These are phyloP conservation scores for Sphenostylis stenocarpa DNA, from an alignment of 306 rosid species.

Conservation along the genomic window DNA sequence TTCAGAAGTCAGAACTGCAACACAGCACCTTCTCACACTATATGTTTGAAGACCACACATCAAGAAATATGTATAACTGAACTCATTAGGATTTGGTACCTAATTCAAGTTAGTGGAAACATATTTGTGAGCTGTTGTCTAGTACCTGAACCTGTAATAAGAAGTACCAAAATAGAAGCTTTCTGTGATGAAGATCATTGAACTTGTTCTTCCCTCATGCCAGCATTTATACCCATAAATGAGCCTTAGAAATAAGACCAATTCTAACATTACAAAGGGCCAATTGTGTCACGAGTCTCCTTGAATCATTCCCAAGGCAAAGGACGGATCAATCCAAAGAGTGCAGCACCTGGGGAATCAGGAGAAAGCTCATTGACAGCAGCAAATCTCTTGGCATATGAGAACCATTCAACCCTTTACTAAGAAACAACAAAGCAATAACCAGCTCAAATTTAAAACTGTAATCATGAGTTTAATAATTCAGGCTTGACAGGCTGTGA, in stretches of 20 bases:
- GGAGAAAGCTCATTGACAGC: constrained; percentile 52
- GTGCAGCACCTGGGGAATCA: constrained; percentile 42
- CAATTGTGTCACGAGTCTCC: constrained; percentile 33
- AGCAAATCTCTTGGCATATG: constrained; percentile 56
- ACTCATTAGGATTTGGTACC: constrained; percentile 19
- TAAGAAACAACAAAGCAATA: constrained; percentile 53
- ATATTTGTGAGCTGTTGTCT: background rate
- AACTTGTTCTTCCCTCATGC: constrained; percentile 55
- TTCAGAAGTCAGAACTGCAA: constrained; percentile 31
- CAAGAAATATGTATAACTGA: background rate
- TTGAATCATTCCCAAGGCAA: constrained; percentile 28
- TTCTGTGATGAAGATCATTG: constrained; percentile 59
- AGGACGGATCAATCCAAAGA: constrained; percentile 49
- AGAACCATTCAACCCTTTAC: constrained; percentile 40
- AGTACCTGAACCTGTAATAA: constrained; percentile 48
- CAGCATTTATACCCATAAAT: constrained; percentile 40
- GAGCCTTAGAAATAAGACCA: constrained; percentile 1
- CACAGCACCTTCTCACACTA: constrained; percentile 5
- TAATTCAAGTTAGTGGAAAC: background rate
- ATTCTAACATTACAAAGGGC: background rate
- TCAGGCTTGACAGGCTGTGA: constrained; percentile 92
- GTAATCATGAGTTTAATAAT: constrained; percentile 67
- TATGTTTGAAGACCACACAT: background rate
- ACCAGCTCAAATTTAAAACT: constrained; percentile 29
- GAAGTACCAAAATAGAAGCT: constrained; percentile 46